Conservation (phyloP, 1,284 basidiomycete species). For the Cutaneotrichosporon cutaneum region DNA sequence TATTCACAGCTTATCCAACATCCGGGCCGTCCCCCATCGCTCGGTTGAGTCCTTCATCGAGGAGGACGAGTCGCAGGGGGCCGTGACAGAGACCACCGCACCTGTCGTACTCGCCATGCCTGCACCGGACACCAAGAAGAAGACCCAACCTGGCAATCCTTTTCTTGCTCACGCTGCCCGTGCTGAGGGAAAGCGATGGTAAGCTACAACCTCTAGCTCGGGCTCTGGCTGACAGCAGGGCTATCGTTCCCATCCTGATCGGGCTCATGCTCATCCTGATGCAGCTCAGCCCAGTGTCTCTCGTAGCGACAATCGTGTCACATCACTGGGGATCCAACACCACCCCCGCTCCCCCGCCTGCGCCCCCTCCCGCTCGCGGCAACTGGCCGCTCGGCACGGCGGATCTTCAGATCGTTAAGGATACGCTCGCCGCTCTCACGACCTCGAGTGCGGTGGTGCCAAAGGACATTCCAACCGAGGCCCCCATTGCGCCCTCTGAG, state of each 20-base stretch:
- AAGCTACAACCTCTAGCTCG: not conserved
- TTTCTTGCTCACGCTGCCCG: slow-evolving; percentile 15
- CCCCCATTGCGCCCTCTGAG: not conserved
- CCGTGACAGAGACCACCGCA: not conserved
- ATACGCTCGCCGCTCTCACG: slow-evolving; percentile 9
- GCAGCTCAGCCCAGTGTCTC: slow-evolving; percentile 5
- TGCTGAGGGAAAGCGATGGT: slow-evolving; percentile 14
- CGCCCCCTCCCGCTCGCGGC: not conserved
- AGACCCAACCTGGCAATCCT: not conserved
- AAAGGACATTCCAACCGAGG: not conserved
- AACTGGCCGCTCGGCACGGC: not conserved
- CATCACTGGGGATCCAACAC: not conserved
- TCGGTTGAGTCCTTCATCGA: not conserved
- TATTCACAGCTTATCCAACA: slow-evolving; percentile 2
- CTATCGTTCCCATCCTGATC: slow-evolving; percentile 8
- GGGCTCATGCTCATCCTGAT: slow-evolving; percentile 5
- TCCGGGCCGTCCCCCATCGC: not conserved
- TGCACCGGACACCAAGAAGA: not conserved
- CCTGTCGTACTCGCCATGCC: not conserved
- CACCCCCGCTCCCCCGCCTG: not conserved
- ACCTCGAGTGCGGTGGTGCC: not conserved
- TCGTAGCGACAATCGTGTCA: slow-evolving; percentile 2
- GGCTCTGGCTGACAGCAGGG: slow-evolving; percentile 11
- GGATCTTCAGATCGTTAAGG: slow-evolving; percentile 13
- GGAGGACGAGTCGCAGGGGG: not conserved